Evolutionary conservation across 345 rosid species (phyloP), one percentile per base, ranked within the genome.

Genomic region (Hibiscus tridactylites): DNA sequence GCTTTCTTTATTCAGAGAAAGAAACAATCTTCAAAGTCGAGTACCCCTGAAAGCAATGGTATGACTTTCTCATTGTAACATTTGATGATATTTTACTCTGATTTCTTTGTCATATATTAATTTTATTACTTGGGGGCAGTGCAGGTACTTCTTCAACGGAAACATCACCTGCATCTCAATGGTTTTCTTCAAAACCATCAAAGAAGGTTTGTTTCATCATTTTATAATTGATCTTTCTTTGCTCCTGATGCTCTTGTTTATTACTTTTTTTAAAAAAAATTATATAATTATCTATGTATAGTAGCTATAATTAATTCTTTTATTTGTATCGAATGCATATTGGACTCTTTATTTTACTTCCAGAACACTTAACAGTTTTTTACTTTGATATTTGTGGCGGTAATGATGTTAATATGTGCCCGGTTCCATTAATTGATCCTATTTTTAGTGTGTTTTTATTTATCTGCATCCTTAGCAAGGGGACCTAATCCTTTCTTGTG

Each of bases 121-220:
- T 64, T 15, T 42, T 21, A 70, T 56, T 75, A 57, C 59, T 71
- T 66, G 59, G 57, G 58, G 47, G 77, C 61, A 9, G 39, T 75
- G 78, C 85, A 88, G 98, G 91, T 77, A 83, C 72, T 81, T 76
- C 87, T 54, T 74, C 79, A 26, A 74, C 61, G 52, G 82, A 82
- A 75, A 15, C 67, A 71, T 84, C 91, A 6, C 84, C 85, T 65
- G 83, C 97, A 60, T 83, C 81, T 68, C 68, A 63, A 63, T 91
- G 98, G 97, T 91, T 93, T 83, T 90, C 94, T 79, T 78, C 98
- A 56, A 93, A 87, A 81, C 79, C 96, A 63, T 79, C 88, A 57
- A 90, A 87, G 77, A 91, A 93, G 98, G 98, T 87, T 60, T 71
- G 42, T 71, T 8, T 60, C 29, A 24, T 42, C 28, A n/a, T 9